Evolutionary conservation across 768 basidiomycete species (phyloP), one percentile per base, ranked within the genome.

Genomic region (Tylopilus plumbeoviolaceoides): DNA sequence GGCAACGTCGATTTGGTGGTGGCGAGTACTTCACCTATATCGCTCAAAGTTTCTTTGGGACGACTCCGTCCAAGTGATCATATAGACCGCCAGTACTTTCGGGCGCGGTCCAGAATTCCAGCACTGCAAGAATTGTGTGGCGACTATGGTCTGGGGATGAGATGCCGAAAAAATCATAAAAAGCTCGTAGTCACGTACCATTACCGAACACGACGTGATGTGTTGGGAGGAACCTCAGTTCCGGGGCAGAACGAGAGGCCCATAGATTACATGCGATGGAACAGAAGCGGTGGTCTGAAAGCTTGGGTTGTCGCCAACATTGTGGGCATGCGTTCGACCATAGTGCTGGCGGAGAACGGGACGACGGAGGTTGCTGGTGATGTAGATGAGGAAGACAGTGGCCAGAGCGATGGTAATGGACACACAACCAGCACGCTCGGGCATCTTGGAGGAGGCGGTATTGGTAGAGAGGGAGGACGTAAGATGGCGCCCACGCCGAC

Each of bases 31-130:
- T 36, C 27, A 57, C 65, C 60, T 56, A 20, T 65, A 67, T 12
- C 15, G 17, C 9, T 60, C 47, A 38, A 67, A 67, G 18, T 28
- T 5, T 27, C 20, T 46, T 27, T 48, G 14, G 4, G 33, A 52
- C 2, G 47, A 17, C 43, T 56, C 47, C 2, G 57, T 51, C 63
- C 65, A 67, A 3, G 54, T 62, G 14, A 62, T 60, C 60, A 65
- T 57, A 9, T 50, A 60, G 14, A 65, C 52, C 2, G 36, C 63
- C 21, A 43, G 23, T 11, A 65, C 44, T 5, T 23, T 61, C 8
- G 65, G 65, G 41, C 8, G 14, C 11, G 45, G 38, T 14, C 1
- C 14, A 27, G 33, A 51, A 5, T 7, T 6, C 63, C 64, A 65
- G 17, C 38, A 17, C 2, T 25, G 4, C 28, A 47, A 11, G 17